Evolutionary conservation across 2,329 filamentous ascomycete genomes (phyloP).

Genomic region (Venturia pyrina): DNA sequence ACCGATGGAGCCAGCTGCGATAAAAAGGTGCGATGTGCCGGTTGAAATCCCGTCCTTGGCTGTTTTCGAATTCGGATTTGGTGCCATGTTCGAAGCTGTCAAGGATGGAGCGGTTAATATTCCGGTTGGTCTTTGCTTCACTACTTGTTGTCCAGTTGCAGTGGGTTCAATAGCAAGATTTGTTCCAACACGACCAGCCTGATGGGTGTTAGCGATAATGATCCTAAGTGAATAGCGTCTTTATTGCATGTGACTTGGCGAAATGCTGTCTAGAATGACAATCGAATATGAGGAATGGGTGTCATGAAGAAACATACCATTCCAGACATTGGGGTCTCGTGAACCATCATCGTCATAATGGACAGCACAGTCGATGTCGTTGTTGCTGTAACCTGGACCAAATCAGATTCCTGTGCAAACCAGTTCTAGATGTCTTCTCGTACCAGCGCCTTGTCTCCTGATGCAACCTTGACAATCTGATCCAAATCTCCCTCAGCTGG

Average conservation of each 20-base stretch:
- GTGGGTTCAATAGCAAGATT: not conserved
- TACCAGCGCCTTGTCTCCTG: not conserved
- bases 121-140: not conserved
- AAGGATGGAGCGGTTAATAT: constrained; percentile 10
- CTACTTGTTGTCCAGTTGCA: not conserved
- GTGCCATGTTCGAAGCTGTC: constrained; percentile 14
- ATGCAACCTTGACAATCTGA: not conserved
- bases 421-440: not conserved
- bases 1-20: constrained; percentile 32
- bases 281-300: not conserved
- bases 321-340: not conserved
- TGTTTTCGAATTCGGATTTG: constrained; percentile 13
- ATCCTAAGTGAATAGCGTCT: not conserved
- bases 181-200: not conserved
- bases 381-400: constrained; percentile 2
- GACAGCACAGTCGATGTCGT: constrained; percentile 1
- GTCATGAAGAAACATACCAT: not conserved
- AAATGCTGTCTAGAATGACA: not conserved
- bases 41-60: constrained; percentile 22
- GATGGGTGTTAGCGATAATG: not conserved
- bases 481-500: not conserved
- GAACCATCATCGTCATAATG: constrained; percentile 1
- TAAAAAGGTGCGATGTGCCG: constrained; percentile 29
- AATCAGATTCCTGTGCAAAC: not conserved
- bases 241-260: not conserved